phyloP scores from a whole-genome alignment of 139 green algal species.

The Volvox africanus region DNA sequence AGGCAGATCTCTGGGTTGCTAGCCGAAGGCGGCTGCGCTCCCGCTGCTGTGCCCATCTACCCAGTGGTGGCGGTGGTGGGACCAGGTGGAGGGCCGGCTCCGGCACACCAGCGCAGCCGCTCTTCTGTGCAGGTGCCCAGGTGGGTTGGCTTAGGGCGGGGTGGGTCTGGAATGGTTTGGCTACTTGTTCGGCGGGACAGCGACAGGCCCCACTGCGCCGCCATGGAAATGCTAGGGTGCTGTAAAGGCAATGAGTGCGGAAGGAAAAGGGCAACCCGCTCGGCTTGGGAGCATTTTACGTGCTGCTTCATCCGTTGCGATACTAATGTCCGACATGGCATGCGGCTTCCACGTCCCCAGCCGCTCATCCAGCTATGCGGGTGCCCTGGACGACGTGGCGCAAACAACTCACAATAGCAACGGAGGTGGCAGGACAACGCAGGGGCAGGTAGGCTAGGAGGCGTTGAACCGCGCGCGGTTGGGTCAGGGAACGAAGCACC shows the following conservation, averaged over 20 bases:
- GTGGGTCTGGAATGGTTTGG: too few relatives aligned
- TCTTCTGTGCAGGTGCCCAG: slow-evolving; percentile 35
- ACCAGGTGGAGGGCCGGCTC: not conserved
- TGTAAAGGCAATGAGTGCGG: too few relatives aligned
- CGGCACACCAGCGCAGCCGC: slow-evolving; percentile 24
- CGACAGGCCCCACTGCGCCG: too few relatives aligned
- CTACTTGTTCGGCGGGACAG: too few relatives aligned
- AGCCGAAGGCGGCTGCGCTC: slow-evolving; percentile 18
- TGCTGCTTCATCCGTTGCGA: too few relatives aligned
- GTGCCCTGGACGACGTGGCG: not conserved
- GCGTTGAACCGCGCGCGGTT: too few relatives aligned
- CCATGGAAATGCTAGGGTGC: too few relatives aligned
- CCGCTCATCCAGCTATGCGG: not conserved
- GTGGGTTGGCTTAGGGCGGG: not conserved
- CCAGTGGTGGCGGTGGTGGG: not conserved
- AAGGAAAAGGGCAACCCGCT: too few relatives aligned
- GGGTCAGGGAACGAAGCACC: too few relatives aligned
- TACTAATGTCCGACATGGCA: too few relatives aligned
- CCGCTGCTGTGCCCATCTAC: not conserved
- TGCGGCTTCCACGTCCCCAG: not conserved
- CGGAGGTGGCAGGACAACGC: not conserved
- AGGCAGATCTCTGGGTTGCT: not conserved
- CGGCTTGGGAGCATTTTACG: too few relatives aligned
- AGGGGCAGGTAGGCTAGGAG: not conserved
- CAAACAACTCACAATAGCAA: not conserved